phyloP scores from a whole-genome alignment of 768 basidiomycete species.

The Pulveroboletus frians region DNA sequence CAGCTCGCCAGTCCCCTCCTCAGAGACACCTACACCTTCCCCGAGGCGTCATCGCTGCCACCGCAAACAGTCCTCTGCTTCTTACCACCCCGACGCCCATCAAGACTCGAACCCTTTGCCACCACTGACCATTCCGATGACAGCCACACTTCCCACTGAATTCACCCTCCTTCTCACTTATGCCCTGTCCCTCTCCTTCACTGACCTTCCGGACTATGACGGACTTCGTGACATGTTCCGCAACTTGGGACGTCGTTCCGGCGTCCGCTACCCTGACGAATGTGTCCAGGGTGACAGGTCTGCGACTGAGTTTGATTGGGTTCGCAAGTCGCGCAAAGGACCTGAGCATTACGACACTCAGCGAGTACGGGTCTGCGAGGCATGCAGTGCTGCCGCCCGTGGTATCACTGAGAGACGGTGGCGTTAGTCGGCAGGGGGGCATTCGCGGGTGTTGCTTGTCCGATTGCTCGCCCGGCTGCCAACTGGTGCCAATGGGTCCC shows the following conservation, averaged over 20 bases:
- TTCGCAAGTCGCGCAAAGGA: constrained; percentile 32
- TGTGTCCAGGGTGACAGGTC: constrained; percentile 12
- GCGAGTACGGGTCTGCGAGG: constrained; percentile 31
- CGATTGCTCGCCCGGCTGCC: not conserved
- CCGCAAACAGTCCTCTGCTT: constrained; percentile 16
- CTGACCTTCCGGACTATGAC: constrained; percentile 85
- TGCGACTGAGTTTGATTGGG: constrained; percentile 42
- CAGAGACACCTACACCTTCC: constrained; percentile 15
- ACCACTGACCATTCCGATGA: constrained; percentile 45
- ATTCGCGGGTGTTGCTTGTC: not conserved
- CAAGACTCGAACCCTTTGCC: constrained; percentile 7
- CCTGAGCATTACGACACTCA: constrained; percentile 15
- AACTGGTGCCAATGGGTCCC: not conserved
- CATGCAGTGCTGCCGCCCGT: constrained; percentile 29
- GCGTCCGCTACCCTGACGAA: constrained; percentile 36
- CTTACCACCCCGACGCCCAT: constrained; percentile 14
- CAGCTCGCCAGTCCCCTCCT: constrained; percentile 3
- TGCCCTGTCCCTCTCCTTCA: constrained; percentile 77
- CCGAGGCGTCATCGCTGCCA: constrained; percentile 15
- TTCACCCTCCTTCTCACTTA: constrained; percentile 77
- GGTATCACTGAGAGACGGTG: constrained; percentile 24
- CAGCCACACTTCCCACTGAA: constrained; percentile 72
- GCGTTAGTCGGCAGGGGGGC: constrained; percentile 15
- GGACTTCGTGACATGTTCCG: constrained; percentile 73
- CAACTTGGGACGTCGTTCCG: constrained; percentile 49